These are phyloP conservation scores for Coccinonectria pachysandricola DNA, from an alignment of 2,329 filamentous ascomycete genomes.

Conservation along the genomic window DNA sequence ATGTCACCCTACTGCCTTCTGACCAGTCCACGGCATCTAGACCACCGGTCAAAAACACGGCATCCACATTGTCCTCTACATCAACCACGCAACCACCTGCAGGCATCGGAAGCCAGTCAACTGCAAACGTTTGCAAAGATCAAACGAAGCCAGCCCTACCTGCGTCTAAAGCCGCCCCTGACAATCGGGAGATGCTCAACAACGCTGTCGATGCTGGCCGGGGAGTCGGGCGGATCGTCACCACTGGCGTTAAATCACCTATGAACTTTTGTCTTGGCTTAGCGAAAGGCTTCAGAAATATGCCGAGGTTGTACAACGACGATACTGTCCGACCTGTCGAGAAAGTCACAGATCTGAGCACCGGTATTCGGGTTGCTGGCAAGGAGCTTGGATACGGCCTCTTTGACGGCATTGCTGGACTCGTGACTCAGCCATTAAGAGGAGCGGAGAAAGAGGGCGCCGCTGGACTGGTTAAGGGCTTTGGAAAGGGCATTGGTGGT, in stretches of 20 bases:
- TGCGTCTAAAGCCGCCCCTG: conserved; percentile 11
- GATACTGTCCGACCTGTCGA: conserved; percentile 68
- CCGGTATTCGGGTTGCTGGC: conserved; percentile 66
- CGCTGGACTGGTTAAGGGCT: conserved; percentile 61
- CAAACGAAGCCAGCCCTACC: conserved; percentile 9
- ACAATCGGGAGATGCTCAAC: conserved; percentile 33
- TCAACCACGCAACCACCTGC: conserved; percentile 7
- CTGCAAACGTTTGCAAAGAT: conserved; percentile 8
- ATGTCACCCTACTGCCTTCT: conserved; percentile 2
- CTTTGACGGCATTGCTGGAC: conserved; percentile 70
- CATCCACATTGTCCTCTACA: conserved; percentile 11
- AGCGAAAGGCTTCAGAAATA: conserved; percentile 80
- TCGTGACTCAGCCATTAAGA: conserved; percentile 66
- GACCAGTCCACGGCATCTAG: conserved; percentile 14
- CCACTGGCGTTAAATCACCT: conserved; percentile 66
- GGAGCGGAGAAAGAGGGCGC: conserved; percentile 40
- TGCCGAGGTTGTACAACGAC: conserved; percentile 76
- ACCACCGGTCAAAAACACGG: conserved; percentile 11
- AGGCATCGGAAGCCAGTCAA: conserved; percentile 5
- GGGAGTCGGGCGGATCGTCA: conserved; percentile 61
- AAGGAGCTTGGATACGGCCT: conserved; percentile 70
- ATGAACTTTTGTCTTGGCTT: conserved; percentile 78
- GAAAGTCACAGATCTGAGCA: conserved; percentile 67
- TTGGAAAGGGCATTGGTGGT: conserved; percentile 77
- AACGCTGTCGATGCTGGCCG: conserved; percentile 55